Conservation (phyloP, 768 basidiomycete genomes). For the Suillus brevipes region DNA sequence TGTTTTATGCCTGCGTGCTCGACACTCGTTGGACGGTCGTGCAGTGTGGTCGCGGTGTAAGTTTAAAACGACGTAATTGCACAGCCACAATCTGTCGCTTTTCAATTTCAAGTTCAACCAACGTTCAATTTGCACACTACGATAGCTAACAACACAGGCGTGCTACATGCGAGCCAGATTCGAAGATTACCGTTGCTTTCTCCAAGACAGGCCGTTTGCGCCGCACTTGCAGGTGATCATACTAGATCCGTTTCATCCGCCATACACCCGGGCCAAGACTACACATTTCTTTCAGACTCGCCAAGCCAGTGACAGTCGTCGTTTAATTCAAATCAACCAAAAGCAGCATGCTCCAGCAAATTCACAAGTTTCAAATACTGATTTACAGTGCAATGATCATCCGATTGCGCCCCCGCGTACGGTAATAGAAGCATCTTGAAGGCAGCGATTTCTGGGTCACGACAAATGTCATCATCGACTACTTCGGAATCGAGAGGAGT, state of each 20-base stretch:
- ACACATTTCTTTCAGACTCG: neutral
- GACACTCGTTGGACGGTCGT: neutral
- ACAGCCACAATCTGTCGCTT: neutral
- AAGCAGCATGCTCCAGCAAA: neutral
- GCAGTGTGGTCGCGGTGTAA: neutral
- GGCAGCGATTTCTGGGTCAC: neutral
- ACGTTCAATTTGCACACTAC: neutral
- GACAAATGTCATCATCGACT: neutral
- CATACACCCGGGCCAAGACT: neutral
- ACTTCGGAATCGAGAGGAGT: neutral
- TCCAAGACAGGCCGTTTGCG: neutral
- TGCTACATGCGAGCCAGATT: neutral
- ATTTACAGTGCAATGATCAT: neutral
- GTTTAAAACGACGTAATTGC: neutral
- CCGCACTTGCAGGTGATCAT: neutral
- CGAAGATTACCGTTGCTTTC: neutral
- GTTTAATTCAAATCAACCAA: neutral
- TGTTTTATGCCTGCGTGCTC: neutral
- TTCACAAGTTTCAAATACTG: neutral
- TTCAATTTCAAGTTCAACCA: neutral
- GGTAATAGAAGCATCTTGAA: neutral
- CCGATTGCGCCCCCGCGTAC: neutral
- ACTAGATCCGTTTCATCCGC: neutral
- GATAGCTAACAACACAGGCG: neutral
- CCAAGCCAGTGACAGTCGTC: neutral